Evolutionary conservation across 2,329 filamentous ascomycete genomes (phyloP).

Genomic region (Alternaria alternata): DNA sequence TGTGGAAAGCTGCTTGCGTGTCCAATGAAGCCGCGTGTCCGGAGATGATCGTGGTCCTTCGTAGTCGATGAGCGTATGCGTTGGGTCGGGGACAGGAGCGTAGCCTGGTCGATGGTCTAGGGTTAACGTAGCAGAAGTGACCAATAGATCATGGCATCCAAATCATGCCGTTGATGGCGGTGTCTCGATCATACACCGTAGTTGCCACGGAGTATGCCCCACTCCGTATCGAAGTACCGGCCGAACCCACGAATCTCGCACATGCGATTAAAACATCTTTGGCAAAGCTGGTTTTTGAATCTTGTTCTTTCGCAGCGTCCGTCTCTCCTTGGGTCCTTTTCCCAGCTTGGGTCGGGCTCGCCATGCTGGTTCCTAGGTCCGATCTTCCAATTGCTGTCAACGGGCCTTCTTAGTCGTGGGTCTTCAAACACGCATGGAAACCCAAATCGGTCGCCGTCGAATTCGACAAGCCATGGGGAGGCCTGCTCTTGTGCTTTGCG

Average conservation of each 20-base stretch:
- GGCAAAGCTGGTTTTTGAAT: constrained; percentile 30
- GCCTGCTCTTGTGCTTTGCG: constrained; percentile 28
- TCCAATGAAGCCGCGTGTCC: not conserved
- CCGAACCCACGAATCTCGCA: constrained; percentile 36
- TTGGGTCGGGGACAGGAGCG: not conserved
- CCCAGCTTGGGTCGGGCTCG: constrained; percentile 29
- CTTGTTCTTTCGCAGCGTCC: constrained; percentile 29
- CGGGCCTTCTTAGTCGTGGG: constrained; percentile 16
- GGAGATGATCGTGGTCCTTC: not conserved
- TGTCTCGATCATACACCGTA: constrained; percentile 12
- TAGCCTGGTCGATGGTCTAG: not conserved
- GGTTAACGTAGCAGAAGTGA: not conserved
- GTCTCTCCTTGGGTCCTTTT: constrained; percentile 32
- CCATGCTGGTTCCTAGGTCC: constrained; percentile 30
- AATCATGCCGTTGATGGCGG: not conserved
- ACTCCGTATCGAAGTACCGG: constrained; percentile 32
- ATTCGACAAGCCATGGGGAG: constrained; percentile 30
- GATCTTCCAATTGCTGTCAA: constrained; percentile 30
- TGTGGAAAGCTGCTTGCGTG: not conserved
- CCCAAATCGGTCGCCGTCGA: constrained; percentile 31
- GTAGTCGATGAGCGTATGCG: not conserved
- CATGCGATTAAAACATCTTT: constrained; percentile 35
- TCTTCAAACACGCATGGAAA: constrained; percentile 37
- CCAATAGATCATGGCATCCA: too few relatives aligned
- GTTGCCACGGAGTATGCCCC: constrained; percentile 24